Evolutionary conservation across 2,329 filamentous ascomycete species (phyloP), one percentile per base, ranked within the genome.

Genomic region (Talaromyces sp.): DNA sequence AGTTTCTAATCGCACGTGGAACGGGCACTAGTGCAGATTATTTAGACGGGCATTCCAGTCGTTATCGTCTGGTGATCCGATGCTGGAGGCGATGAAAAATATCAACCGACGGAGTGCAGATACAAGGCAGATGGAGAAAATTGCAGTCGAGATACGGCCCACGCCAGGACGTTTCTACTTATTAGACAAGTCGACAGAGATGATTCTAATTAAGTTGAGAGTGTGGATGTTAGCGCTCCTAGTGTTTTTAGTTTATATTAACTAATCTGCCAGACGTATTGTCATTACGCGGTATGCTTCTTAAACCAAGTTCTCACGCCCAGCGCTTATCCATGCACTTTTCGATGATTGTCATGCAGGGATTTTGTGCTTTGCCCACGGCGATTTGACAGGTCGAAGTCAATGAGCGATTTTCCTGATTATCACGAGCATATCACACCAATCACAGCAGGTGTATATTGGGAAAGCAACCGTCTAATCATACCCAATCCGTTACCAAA

Each of bases 171-270:
- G n/a, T 54, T 54, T 54, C 18, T 21, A 37, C 50, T 35, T 28
- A 21, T 25, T 12, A 18, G 18, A 33, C 31, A 54, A 54, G 31
- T 35, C 50, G 31, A 35, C 48, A 18, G 50, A 54, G 21, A 37
- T 1, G 11, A 37, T 11, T 54, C 31, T 37, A 54, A 54, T 54
- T 54, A 35, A 37, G 31, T 35, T 54, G 50, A 35, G 8, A 12
- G 50, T 54, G 50, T 54, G 50, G 50, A 35, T 54, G 50, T 54
- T 54, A 54, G 50, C 50, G 50, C 25, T 52, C 14, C 25, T 25
- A 46, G 42, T 23, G 18, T 25, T 54, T 31, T 54, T 54, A 37
- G 50, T 35, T 3, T 14, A 54, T 54, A 54, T 35, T 33, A 35
- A 35, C 28, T 54, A 54, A 54, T 54, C 11, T 54, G 18, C 31